These are phyloP conservation scores for Cutaneotrichosporon arboriforme DNA, from an alignment of 1,284 basidiomycete species.

Conservation along the genomic window DNA sequence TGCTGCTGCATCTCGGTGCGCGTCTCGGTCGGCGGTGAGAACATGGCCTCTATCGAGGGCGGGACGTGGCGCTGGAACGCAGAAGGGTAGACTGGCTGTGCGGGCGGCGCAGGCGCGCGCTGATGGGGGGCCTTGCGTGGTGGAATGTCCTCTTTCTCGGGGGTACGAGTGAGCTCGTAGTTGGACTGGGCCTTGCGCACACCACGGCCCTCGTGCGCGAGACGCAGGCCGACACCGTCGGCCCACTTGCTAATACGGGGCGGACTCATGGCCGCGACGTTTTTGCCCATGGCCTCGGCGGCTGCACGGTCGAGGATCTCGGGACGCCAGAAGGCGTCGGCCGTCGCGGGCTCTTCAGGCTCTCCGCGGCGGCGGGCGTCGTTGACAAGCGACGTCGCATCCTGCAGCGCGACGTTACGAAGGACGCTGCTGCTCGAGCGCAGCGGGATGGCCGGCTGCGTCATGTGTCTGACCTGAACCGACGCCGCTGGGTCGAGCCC, in stretches of 20 bases:
- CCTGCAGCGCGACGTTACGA: slow-evolving; percentile 18
- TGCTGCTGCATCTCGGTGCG: not conserved
- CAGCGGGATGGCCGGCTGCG: slow-evolving; percentile 9
- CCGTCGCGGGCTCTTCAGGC: not conserved
- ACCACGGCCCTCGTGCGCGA: slow-evolving; percentile 30
- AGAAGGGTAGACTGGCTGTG: not conserved
- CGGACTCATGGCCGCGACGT: slow-evolving; percentile 14
- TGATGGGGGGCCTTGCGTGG: not conserved
- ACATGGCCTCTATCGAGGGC: slow-evolving; percentile 8
- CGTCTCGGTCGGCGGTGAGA: slow-evolving; percentile 9
- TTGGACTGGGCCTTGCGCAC: slow-evolving; percentile 36
- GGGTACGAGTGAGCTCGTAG: slow-evolving; percentile 30
- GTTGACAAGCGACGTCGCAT: slow-evolving; percentile 8
- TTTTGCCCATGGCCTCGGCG: slow-evolving; percentile 11
- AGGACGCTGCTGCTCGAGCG: slow-evolving; percentile 18
- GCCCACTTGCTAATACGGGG: slow-evolving; percentile 9
- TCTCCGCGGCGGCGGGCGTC: slow-evolving; percentile 1
- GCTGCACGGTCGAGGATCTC: slow-evolving; percentile 3
- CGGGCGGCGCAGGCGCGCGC: not conserved
- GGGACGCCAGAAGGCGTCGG: slow-evolving; percentile 1
- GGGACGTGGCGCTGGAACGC: slow-evolving; percentile 6
- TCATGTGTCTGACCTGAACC: slow-evolving; percentile 14
- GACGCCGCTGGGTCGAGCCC: slow-evolving; percentile 19
- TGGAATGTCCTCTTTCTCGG: slow-evolving; percentile 30
- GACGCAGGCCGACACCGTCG: slow-evolving; percentile 25